phyloP scores from a whole-genome alignment of 2,329 filamentous ascomycete genomes.

The Trichoderma sp. region DNA sequence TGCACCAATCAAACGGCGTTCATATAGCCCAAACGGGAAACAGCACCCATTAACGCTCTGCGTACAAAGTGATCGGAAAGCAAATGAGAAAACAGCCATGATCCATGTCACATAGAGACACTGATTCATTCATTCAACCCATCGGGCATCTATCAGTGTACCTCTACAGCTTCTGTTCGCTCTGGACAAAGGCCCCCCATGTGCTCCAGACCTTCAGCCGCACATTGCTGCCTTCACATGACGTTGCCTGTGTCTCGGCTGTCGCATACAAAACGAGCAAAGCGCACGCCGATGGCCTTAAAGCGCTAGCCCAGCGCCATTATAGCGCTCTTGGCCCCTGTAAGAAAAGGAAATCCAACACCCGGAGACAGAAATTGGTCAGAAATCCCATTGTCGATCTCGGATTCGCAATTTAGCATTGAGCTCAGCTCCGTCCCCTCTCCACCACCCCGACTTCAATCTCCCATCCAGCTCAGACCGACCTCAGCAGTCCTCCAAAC shows the following conservation, averaged over 20 bases:
- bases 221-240: background rate
- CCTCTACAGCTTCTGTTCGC: background rate
- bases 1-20: background rate
- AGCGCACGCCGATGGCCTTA: background rate
- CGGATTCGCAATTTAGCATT: background rate
- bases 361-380: background rate
- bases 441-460: background rate
- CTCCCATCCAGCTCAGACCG: background rate
- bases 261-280: background rate
- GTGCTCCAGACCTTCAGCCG: background rate
- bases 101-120: background rate
- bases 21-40: background rate
- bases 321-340: background rate
- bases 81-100: background rate
- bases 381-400: background rate
- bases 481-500: constrained; percentile 28
- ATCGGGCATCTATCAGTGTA: background rate
- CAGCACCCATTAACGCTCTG: background rate
- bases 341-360: background rate
- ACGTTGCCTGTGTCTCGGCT: background rate
- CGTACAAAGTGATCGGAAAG: background rate
- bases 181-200: background rate
- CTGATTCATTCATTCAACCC: background rate
- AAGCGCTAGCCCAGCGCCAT: background rate
- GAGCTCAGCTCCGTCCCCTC: background rate